Base-by-base conservation (phyloP, 176 grass and related monocot genomes). In the Zoysia japonica region DNA sequence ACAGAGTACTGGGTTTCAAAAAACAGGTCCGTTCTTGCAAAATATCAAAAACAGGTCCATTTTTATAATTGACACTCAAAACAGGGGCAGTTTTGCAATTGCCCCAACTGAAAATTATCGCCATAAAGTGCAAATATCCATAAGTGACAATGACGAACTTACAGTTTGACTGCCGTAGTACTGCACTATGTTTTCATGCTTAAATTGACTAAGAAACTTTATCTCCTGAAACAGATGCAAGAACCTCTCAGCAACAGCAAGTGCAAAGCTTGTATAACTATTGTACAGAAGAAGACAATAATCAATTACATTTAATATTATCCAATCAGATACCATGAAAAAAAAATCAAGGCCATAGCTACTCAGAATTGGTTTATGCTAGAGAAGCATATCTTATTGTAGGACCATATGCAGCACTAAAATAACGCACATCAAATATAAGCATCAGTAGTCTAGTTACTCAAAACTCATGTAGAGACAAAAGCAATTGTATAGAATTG, bases 181-280 rank as follows among this genome's bases (percentile, higher is more conserved):
- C 76, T 99, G 96, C 72, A 99, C 96, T 61, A 99, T 95, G 79
- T 99, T 99, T 78, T 88, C 89, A 65, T 99, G 96, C 92, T 99
- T 95, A 85, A 94, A 99, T 79, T 99, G 92, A 65, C 96, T 94
- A 76, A 99, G 92, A 82, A 99, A 95, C 70, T 93, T 89, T 84
- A 99, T 93, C 87, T 99, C 96, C 92, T 98, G 95, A 70, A 92
- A 84, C 37, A 82, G 80, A 83, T 15, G 70, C 60, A 28, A 71
- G 43, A 85, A 77, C 4, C 12, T 72, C 20, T 93, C 63, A 85
- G 68, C 15, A 61, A 55, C 56, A 82, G n/a, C 11, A 85, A 53
- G 35, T 46, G 47, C 20, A 67, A 14, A 8, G 77, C 20, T 61
- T 80, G 64, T 48, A 59, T 57, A 61, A 81, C 69, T 20, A 62